Evolutionary conservation across 805 yeast species (phyloP), one percentile per base, ranked within the genome.

Genomic region (Monosporozyma siamensis): DNA sequence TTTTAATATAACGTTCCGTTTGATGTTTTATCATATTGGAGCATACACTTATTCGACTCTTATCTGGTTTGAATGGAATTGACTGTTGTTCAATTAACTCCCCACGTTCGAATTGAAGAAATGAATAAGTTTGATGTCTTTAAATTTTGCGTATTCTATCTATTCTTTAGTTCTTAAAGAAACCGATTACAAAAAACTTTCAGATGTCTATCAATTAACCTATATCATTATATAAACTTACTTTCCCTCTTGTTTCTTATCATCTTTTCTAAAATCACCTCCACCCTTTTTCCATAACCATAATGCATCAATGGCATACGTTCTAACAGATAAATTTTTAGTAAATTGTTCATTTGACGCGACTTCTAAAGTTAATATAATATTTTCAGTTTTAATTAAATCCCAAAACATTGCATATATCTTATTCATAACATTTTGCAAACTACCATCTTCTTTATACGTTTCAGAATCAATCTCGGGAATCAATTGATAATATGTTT

Each of bases 251-350:
- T 42, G 17, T 36, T 46, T 35, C 32, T 47, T 34, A 25, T 41
- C 36, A 3, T 34, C 45, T 30, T 37, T 44, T 40, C 56, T 48
- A 36, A 50, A 54, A 47, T 64, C 69, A 23, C 71, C 71, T 22
- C 71, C 72, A 34, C 71, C 72, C 45, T 64, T 64, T 51, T 72
- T 80, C 92, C 95, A 86, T 41, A 89, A 64, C 95, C 95, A 89
- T 27, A 89, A 68, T 0, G 96, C 95, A 50, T 89, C 97, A 24
- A 82, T 70, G 1, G 96, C 95, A 58, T 87, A 85, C 50, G 75
- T 83, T 51, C 84, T 69, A 1, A 88, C 88, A 27, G 89, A 81
- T 24, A 89, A 46, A 58, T 83, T 85, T 14, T 63, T 67, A 0
- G 86, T 80, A 40, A 63, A 66, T 11, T 61, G 59, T 39, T 83